Evolutionary conservation across 371 early-diverging fungal species (phyloP).

Genomic region (Saksenaea oblongispora): DNA sequence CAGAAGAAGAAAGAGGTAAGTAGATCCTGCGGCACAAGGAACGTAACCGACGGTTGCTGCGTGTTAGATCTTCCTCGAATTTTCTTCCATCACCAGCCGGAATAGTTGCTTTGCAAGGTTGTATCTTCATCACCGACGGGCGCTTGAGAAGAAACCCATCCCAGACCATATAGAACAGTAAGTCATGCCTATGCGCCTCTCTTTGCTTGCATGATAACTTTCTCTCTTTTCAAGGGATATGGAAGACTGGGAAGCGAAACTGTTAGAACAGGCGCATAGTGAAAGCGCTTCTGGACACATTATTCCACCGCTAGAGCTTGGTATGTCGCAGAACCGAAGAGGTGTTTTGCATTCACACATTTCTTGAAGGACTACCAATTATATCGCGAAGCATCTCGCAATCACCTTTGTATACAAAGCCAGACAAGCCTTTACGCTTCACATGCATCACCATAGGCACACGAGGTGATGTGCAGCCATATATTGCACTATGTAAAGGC

Average conservation of each 20-base stretch:
- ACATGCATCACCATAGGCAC: conserved; percentile 82
- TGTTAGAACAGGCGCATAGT: conserved; percentile 27
- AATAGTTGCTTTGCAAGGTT: conserved; percentile 47
- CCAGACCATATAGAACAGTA: conserved; percentile 13
- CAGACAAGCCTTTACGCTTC: conserved; percentile 61
- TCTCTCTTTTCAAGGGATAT: conserved; percentile 12
- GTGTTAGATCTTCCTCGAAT: conserved; percentile 42
- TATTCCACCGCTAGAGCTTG: conserved; percentile 2
- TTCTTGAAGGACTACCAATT: conserved; percentile 17
- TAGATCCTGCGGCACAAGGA: conserved; percentile 13
- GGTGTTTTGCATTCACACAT: neutral
- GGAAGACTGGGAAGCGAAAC: conserved; percentile 33
- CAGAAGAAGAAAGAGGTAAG: conserved; percentile 36
- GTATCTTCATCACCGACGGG: conserved; percentile 31
- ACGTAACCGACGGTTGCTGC: conserved; percentile 16
- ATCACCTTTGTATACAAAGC: conserved; percentile 9
- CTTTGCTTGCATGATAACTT: neutral
- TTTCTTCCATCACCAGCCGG: conserved; percentile 39
- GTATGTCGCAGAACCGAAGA: neutral
- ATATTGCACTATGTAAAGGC: conserved; percentile 77
- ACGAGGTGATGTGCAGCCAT: conserved; percentile 86
- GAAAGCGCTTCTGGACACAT: neutral
- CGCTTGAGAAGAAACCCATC: conserved; percentile 3
- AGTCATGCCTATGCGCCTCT: neutral
- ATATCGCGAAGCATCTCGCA: conserved; percentile 16